A percentile compares a stretch with the other conserved stretches of the same genome.
Conservation (phyloP, 306 rosid species). For the Echinosophora koreensis region DNA sequence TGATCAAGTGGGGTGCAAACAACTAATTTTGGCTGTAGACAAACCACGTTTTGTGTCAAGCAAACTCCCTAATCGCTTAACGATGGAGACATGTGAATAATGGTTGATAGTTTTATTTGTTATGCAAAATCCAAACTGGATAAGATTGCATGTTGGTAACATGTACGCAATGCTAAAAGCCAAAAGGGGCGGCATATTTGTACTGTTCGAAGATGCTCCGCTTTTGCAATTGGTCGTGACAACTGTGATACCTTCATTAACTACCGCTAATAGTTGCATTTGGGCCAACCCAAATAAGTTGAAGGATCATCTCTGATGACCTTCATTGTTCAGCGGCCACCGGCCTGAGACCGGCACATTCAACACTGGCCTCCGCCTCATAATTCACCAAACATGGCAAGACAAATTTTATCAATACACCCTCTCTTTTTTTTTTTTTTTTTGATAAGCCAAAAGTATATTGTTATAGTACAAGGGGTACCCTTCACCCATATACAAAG, state of each 20-base stretch:
- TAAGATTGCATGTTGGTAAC: too few relatives aligned
- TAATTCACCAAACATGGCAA: neutral
- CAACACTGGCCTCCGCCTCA: neutral
- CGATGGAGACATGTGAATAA: neutral
- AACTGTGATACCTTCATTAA: neutral
- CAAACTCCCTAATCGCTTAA: neutral
- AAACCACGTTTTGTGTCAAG: neutral
- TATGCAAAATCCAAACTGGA: neutral
- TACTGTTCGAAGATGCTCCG: neutral
- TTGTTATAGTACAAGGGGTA: too few relatives aligned
- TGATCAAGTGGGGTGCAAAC: neutral
- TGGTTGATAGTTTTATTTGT: neutral
- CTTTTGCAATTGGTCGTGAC: neutral
- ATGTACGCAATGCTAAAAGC: too few relatives aligned
- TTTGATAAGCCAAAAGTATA: too few relatives aligned
- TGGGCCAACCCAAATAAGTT: neutral
- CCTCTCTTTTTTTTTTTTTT: too few relatives aligned
- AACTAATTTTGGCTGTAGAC: neutral
- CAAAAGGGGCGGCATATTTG: slow-evolving; percentile 34
- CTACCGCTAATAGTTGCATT: neutral
- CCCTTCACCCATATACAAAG: too few relatives aligned
- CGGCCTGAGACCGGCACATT: slow-evolving; percentile 23
- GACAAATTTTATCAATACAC: too few relatives aligned
- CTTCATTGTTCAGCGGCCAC: neutral
- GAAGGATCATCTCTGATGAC: neutral